A percentile compares a stretch with the other conserved stretches of the same genome.
These are phyloP conservation scores for Sporothrix inflata DNA, from an alignment of 2,329 filamentous ascomycete species.

Conservation along the genomic window DNA sequence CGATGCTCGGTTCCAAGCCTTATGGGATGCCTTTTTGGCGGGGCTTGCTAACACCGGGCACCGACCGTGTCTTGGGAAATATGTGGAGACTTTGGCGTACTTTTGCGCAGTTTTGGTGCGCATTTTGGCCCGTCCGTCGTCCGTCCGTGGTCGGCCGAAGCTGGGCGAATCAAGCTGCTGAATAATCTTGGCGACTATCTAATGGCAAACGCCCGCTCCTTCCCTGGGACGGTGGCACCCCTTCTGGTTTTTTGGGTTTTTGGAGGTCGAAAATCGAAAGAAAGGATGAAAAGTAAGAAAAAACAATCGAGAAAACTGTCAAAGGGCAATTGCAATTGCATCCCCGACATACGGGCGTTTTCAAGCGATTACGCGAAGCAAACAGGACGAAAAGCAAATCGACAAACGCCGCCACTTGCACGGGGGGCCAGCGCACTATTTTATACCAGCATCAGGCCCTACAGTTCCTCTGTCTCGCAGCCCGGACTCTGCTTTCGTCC, in stretches of 20 bases:
- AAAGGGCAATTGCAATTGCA: not conserved
- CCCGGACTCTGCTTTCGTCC: not conserved
- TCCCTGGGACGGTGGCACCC: not conserved
- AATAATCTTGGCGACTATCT: constrained; percentile 9
- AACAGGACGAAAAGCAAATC: not conserved
- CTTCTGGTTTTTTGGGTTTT: not conserved
- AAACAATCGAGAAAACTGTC: not conserved
- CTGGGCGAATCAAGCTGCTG: not conserved
- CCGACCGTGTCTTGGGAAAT: not conserved
- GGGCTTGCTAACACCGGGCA: not conserved
- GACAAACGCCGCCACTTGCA: not conserved
- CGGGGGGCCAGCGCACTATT: not conserved
- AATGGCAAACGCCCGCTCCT: not conserved
- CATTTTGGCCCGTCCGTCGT: constrained; percentile 9
- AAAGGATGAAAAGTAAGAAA: not conserved
- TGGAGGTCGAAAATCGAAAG: not conserved
- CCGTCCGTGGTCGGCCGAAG: constrained; percentile 24
- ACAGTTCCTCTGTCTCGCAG: not conserved
- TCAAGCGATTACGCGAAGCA: not conserved
- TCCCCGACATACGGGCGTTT: too few relatives aligned
- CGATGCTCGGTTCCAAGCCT: not conserved
- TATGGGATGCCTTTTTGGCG: not conserved
- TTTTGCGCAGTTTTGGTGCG: not conserved
- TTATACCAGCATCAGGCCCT: not conserved
- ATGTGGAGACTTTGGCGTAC: not conserved